These are phyloP conservation scores for Botrytis deweyae DNA, from an alignment of 2,329 filamentous ascomycete species.

Conservation along the genomic window DNA sequence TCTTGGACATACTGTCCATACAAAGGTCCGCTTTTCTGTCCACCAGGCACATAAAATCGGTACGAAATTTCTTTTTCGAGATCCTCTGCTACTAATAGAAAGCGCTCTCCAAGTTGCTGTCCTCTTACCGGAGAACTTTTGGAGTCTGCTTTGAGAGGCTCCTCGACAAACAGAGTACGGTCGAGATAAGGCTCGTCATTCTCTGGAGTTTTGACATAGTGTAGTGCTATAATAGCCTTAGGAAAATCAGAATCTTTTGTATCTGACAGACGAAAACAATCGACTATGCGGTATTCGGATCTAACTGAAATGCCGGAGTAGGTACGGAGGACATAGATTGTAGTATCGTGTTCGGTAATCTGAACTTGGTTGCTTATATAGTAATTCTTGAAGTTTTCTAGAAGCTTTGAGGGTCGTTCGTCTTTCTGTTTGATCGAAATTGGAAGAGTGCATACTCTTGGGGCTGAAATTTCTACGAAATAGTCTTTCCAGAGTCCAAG, in stretches of 20 bases:
- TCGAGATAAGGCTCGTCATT: neutral
- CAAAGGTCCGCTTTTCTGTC: neutral
- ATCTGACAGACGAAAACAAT: neutral
- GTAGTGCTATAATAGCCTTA: neutral
- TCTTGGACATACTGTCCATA: neutral
- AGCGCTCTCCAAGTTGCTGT: neutral
- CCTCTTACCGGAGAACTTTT: fast-evolving
- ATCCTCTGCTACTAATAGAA: neutral
- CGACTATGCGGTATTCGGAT: neutral
- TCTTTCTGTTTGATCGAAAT: neutral
- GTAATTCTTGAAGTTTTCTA: neutral
- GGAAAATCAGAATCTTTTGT: neutral
- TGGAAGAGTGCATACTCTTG: neutral
- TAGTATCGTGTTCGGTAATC: neutral
- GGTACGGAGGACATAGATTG: neutral
- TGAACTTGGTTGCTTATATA: neutral
- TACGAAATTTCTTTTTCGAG: neutral
- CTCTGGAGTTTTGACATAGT: fast-evolving
- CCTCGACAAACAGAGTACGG: neutral
- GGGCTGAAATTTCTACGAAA: neutral
- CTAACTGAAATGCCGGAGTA: neutral
- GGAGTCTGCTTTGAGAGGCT: fast-evolving
- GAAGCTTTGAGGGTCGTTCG: neutral
- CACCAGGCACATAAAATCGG: neutral
- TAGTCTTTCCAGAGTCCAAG: neutral